Evolutionary conservation across 192 early-diverging fungal species (phyloP), one percentile per base, ranked within the genome.

Genomic region (Coemansia sp.): DNA sequence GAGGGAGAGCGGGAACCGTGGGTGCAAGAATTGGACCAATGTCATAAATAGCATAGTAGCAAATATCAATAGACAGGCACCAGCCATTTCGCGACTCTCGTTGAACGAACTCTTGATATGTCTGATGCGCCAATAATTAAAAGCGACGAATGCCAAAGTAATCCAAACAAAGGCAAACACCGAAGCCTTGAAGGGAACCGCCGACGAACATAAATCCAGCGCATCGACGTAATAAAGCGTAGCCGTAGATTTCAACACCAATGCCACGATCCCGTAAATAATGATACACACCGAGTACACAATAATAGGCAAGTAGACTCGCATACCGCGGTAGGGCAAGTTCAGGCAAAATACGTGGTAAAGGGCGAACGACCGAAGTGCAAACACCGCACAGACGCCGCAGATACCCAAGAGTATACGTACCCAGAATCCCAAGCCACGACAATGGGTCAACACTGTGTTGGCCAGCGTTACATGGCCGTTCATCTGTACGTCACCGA

Each of bases 41-140:
- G 55, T 58, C 11, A 7, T 10, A 11, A 16, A 34, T 13, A 58
- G 29, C 55, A 18, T 58, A 33, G 55, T 58, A 16, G 31, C 31
- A 3, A 58, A 13, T 15, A 83, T 73, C 2, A 66, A 53, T 0
- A 62, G 1, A 50, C 83, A 79, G 2, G 75, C 73, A 1, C 58
- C 20, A 20, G 57, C 55, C 41, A 78, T 76, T 41, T 80, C 75
- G 43, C 75, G 75, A 33, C 67, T 69, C 65, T 85, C 83, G 58
- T 85, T 85, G 63, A 85, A 85, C 12, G 78, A 78, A 65, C 75
- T 78, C 43, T 74, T 78, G 62, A 85, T 85, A 24, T 69, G 34
- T 40, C 83, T 73, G 47, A 82, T 82, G 9, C 65, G 66, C 80
- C 80, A 82, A 52, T 66, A 70, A 20, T 77, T 49, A 16, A 64